Conservation (phyloP, 2,329 filamentous ascomycete genomes). For the Lachnellula willkommii region DNA sequence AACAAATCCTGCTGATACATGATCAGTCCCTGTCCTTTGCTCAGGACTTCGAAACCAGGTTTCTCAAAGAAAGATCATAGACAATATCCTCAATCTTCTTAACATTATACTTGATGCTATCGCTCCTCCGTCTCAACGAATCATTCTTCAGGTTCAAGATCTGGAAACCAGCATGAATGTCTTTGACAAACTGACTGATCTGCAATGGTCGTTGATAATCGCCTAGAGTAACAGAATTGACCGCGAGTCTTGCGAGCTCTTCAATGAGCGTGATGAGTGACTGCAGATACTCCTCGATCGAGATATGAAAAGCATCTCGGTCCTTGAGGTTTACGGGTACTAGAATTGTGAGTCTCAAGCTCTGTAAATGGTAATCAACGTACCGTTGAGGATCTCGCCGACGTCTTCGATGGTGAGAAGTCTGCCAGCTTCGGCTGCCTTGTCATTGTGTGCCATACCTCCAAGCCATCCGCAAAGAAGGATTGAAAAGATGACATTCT, state of each 20-base stretch:
- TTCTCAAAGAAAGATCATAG: constrained; percentile 86
- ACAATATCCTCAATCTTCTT: constrained; percentile 98
- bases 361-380: background rate
- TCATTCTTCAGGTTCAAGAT: constrained; percentile 98
- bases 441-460: constrained; percentile 54
- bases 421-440: constrained; percentile 51
- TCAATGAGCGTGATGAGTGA: constrained; percentile 82
- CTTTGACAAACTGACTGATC: constrained; percentile 90
- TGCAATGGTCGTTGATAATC: constrained; percentile 80
- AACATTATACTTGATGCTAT: constrained; percentile 94
- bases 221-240: constrained; percentile 89
- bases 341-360: constrained; percentile 33
- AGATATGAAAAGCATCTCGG: constrained; percentile 85
- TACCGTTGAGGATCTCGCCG: constrained; percentile 66
- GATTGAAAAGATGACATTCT: constrained; percentile 63
- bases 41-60: constrained; percentile 56
- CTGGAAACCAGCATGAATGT: constrained; percentile 93
- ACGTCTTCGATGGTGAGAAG: constrained; percentile 87
- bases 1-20: background rate
- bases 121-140: constrained; percentile 75
- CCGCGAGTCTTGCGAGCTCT: constrained; percentile 83
- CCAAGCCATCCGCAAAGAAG: constrained; percentile 70
- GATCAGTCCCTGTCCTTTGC: background rate
- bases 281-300: constrained; percentile 94
- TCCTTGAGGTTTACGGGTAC: constrained; percentile 91